phyloP scores from a whole-genome alignment of 768 basidiomycete genomes.

The Omphalotus guepiniiformis region DNA sequence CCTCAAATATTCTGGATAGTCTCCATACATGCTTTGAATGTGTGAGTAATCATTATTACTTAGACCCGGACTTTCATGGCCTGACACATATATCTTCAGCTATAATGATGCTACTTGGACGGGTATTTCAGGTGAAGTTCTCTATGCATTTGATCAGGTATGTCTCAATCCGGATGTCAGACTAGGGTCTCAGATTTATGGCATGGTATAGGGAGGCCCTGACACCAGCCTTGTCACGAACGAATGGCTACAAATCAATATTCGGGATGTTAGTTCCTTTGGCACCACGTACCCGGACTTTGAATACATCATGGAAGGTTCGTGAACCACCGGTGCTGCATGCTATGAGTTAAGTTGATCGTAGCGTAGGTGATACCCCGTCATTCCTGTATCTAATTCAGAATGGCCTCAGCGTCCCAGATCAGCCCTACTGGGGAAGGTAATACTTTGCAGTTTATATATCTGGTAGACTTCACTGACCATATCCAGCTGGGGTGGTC shows the following conservation, averaged over 20 bases:
- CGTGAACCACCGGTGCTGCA: not conserved
- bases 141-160: slow-evolving; percentile 9
- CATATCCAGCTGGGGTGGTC: slow-evolving; percentile 11
- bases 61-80: not conserved
- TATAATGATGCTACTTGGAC: slow-evolving; percentile 4
- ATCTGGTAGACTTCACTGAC: not conserved
- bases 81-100: not conserved
- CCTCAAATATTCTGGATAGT: slow-evolving; percentile 9
- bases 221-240: slow-evolving; percentile 11
- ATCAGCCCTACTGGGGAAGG: slow-evolving; percentile 11
- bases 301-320: slow-evolving; percentile 14
- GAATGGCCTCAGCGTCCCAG: slow-evolving; percentile 11
- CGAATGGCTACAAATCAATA: slow-evolving; percentile 13
- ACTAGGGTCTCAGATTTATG: not conserved
- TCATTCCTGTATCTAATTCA: slow-evolving; percentile 11
- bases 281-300: slow-evolving; percentile 12
- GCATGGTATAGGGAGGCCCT: slow-evolving; percentile 4
- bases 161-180: not conserved
- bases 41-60: not conserved
- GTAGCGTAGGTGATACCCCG: slow-evolving; percentile 8
- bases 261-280: slow-evolving; percentile 9
- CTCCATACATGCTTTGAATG: slow-evolving; percentile 9
- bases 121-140: slow-evolving; percentile 9
- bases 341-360: not conserved
- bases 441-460: not conserved